These are phyloP conservation scores for Pichia eremophila DNA, from an alignment of 805 yeast genomes.

Conservation along the genomic window DNA sequence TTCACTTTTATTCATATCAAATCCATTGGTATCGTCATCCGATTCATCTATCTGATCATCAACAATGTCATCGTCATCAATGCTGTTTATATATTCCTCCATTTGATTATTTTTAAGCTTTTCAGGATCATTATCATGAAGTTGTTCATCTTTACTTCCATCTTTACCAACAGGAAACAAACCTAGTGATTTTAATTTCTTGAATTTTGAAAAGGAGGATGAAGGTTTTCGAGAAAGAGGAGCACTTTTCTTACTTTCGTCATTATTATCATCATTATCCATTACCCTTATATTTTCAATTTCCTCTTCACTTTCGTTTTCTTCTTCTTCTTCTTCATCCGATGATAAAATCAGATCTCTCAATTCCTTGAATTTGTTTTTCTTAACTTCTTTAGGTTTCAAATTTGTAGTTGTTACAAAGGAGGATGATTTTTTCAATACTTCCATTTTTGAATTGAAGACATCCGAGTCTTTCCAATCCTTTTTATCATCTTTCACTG, in stretches of 20 bases:
- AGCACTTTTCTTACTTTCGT: no score
- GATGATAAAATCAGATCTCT: constrained; percentile 7
- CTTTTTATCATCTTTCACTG: constrained; percentile 11
- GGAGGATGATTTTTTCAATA: constrained; percentile 18
- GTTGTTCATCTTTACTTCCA: neutral
- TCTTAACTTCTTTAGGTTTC: constrained; percentile 2
- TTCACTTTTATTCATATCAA: neutral
- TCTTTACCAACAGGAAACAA: neutral
- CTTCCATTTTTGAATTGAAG: constrained; percentile 18
- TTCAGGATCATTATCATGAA: neutral
- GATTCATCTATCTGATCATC: neutral
- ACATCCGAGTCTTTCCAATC: constrained; percentile 17
- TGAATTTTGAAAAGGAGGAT: neutral
- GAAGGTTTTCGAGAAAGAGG: neutral
- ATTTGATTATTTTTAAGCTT: neutral
- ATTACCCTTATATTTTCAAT: neutral
- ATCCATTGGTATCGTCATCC: neutral
- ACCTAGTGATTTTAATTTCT: neutral
- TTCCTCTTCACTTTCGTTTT: neutral
- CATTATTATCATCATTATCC: neutral
- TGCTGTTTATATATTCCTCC: neutral
- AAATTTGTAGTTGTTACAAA: constrained; percentile 17
- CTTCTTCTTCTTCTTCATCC: constrained; percentile 5
- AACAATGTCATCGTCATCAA: neutral
- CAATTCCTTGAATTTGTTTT: neutral